A percentile compares a stretch with the other conserved stretches of the same genome.
Evolutionary conservation across 2,329 filamentous ascomycete species (phyloP).

Genomic region (Coniochaeta sp.): DNA sequence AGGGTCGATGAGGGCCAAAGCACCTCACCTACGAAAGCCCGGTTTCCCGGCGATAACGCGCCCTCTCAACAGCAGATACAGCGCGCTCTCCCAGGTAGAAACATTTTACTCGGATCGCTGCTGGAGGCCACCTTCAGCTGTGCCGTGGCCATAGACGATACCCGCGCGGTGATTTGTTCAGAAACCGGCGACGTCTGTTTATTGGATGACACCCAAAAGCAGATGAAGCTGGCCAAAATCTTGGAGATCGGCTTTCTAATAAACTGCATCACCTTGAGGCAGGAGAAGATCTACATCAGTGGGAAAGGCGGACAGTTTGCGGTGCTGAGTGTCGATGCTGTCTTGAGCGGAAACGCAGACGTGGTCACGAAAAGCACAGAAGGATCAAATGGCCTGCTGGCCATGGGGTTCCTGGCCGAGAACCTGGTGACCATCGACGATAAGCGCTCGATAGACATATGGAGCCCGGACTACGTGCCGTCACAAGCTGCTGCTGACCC

Average conservation of each 20-base stretch:
- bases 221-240: conserved; percentile 62
- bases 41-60: conserved; percentile 37
- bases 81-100: conserved; percentile 75
- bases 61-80: conserved; percentile 32
- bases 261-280: conserved; percentile 57
- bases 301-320: conserved; percentile 57
- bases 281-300: conserved; percentile 57
- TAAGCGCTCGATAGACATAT: conserved; percentile 67
- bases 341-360: conserved; percentile 33
- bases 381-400: conserved; percentile 44
- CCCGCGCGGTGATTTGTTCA: conserved; percentile 74
- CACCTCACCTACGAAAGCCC: conserved; percentile 57
- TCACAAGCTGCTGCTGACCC: conserved; percentile 25
- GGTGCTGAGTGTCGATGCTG: conserved; percentile 41
- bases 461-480: conserved; percentile 39
- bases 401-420: conserved; percentile 60
- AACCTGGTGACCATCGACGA: conserved; percentile 71
- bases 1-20: conserved; percentile 61
- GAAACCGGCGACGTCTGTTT: conserved; percentile 87
- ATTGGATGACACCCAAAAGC: conserved; percentile 67
- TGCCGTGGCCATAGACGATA: conserved; percentile 63
- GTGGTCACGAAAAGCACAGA: conserved; percentile 31
- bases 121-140: conserved; percentile 81
- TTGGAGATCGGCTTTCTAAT: conserved; percentile 61
- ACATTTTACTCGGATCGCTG: conserved; percentile 75